Evolutionary conservation across 2,329 filamentous ascomycete species (phyloP), one percentile per base, ranked within the genome.

Genomic region (Ascochyta fabae): DNA sequence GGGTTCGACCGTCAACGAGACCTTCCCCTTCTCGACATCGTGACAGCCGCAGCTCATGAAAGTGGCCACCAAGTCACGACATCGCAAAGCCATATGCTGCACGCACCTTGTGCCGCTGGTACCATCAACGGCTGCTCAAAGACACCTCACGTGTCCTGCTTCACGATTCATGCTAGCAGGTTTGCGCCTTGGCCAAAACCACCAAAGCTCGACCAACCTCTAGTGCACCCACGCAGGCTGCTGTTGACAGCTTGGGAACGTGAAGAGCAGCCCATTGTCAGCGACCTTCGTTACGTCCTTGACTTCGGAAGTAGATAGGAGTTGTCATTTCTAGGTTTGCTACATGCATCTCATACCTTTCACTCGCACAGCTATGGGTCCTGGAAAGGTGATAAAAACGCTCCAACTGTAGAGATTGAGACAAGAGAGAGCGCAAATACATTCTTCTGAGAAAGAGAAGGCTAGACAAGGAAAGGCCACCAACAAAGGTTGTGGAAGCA

Each of bases 1-100:
- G 47, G 53, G 47, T 56, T 48, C 53, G 16, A 43, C 42, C 35
- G 15, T 38, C 34, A 55, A 10, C 6, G 10, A n/a, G 15, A 22
- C 35, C 16, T 19, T 22, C 6, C 35, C 36, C 7, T 39, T 39
- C 36, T 39, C 36, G 36, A 39, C 36, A 16, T 19, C 6, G 36
- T 39, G 19, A 23, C 22, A 39, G 9, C 36, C 12, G 19, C 12
- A 10, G 33, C 15, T 35, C 33, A 9, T 16, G 33, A 35, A 16
- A 12, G 29, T 12, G 29, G 15, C 12, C 10, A 15, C 27, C 29
- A 31, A 31, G 12, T 31, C 29, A 4, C 4, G 29, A 13, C 3
- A 4, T 31, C 13, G 4, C 29, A 12, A 31, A 15, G 12, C 10
- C 29, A 31, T 12, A 31, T 5, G 10, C 29, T 31, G 5, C 12